Percentiles rank a stretch among this genome's conserved stretches.
These are phyloP conservation scores for Phytophthora quininea DNA, from an alignment of 352 stramenopile species.

Conservation along the genomic window DNA sequence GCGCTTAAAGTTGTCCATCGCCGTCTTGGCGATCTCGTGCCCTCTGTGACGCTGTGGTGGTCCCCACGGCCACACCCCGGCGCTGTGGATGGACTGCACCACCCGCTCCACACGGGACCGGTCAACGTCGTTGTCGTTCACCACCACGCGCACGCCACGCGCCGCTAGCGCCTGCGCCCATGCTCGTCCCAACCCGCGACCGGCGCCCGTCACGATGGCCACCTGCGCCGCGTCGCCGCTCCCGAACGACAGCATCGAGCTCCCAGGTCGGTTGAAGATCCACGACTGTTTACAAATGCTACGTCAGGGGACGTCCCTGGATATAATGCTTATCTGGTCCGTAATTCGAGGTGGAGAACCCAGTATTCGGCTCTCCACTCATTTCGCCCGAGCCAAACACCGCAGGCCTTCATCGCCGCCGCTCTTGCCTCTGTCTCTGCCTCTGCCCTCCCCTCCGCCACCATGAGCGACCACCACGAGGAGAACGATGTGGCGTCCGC, in stretches of 20 bases:
- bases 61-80: constrained; percentile 54
- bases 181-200: constrained; percentile 51
- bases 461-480: constrained; percentile 48
- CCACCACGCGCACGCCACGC: constrained; percentile 58
- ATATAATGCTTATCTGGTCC: too few species aligned
- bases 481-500: constrained; percentile 36
- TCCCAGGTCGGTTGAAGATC: too few species aligned
- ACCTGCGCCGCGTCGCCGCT: constrained; percentile 55
- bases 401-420: neutral
- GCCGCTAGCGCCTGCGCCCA: constrained; percentile 56
- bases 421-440: neutral
- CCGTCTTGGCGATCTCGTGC: constrained; percentile 46
- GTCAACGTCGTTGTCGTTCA: constrained; percentile 74
- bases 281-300: too few species aligned
- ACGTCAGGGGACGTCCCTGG: too few species aligned
- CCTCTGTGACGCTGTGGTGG: constrained; percentile 61
- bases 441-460: neutral
- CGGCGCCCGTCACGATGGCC: constrained; percentile 68
- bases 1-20: constrained; percentile 51
- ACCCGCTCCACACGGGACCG: constrained; percentile 49
- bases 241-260: constrained; percentile 48
- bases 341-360: too few species aligned
- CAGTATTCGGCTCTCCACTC: neutral
- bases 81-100: constrained; percentile 41
- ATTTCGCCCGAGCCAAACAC: neutral